Evolutionary conservation across 2,329 filamentous ascomycete species (phyloP), one percentile per base, ranked within the genome.

Genomic region (Sarocladiaceae sp.): DNA sequence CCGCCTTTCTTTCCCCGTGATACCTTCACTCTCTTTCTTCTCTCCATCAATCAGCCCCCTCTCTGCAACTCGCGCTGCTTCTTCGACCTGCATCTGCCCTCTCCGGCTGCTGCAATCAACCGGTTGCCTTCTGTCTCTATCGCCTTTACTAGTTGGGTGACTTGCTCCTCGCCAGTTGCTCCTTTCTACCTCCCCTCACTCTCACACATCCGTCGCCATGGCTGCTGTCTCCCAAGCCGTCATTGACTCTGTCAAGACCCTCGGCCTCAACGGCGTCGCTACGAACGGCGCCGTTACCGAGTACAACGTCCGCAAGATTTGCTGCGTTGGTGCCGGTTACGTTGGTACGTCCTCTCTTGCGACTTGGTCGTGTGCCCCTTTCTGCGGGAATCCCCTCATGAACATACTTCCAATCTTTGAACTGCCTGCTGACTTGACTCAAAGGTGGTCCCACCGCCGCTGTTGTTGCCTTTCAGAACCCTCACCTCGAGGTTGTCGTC

Each of bases 251-350:
- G 57, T 60, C 53, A 55, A 55, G 51, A 56, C 48, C 34, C 50
- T 62, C 31, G 53, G 56, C 49, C 54, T 62, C 55, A 62, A 64
- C 51, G 61, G 62, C 48, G 55, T 55, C 13, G 45, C 52, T 39
- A 46, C 55, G 51, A 63, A 64, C 52, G 60, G 57, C 51, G 47
- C 46, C 24, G 45, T 53, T 29, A 47, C 48, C 21, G 56, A 54
- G 39, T 58, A 64, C 52, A 53, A 57, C 41, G 61, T 83, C 31
- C 67, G 66, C 55, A 82, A 77, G 56, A 80, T 88, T 43, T 87
- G 83, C 63, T 87, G 82, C 58, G 79, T 88, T 50, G 84, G 84
- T 41, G 84, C 84, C 52, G 84, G 84, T 53, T 88, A 88, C 60
- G 82, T 88, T 51, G 83, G 81, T 86, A 70, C 55, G 80, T 70